Conservation (phyloP, 73 alveolate species). For the Breviolum minutum region DNA sequence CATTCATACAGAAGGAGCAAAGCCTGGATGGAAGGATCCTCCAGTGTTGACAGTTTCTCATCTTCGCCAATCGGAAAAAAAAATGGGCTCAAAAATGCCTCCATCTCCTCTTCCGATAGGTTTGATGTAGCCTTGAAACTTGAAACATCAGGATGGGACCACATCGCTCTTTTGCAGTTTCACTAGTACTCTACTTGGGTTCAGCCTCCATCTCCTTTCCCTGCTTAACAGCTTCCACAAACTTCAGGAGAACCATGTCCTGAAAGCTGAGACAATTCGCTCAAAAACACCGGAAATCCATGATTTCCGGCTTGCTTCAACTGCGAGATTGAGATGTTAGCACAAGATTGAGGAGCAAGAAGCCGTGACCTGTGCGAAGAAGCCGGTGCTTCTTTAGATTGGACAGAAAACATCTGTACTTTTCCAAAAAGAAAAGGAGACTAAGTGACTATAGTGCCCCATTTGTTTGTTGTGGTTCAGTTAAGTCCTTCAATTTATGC, state of each 20-base stretch:
- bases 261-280: not conserved
- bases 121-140: not conserved
- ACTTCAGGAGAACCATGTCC: constrained; percentile 41
- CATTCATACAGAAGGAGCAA: constrained; percentile 29
- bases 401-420: not conserved
- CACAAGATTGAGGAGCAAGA: constrained; percentile 39
- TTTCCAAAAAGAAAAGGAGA: too few species aligned
- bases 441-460: too few species aligned
- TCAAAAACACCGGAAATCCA: too few species aligned
- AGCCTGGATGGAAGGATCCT: constrained; percentile 55
- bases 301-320: not conserved
- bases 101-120: not conserved
- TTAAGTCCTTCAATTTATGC: too few species aligned
- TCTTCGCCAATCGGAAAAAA: too few species aligned
- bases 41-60: not conserved
- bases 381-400: not conserved
- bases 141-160: too few species aligned
- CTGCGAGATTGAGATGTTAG: not conserved
- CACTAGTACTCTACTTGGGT: not conserved
- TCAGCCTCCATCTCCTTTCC: constrained; percentile 28
- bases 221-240: constrained; percentile 49
- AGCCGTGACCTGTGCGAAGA: constrained; percentile 42
- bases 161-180: not conserved
- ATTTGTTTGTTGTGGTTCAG: too few species aligned
- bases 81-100: not conserved